Conservation (phyloP, 2,329 filamentous ascomycete genomes). For the Sporothrix pallida region DNA sequence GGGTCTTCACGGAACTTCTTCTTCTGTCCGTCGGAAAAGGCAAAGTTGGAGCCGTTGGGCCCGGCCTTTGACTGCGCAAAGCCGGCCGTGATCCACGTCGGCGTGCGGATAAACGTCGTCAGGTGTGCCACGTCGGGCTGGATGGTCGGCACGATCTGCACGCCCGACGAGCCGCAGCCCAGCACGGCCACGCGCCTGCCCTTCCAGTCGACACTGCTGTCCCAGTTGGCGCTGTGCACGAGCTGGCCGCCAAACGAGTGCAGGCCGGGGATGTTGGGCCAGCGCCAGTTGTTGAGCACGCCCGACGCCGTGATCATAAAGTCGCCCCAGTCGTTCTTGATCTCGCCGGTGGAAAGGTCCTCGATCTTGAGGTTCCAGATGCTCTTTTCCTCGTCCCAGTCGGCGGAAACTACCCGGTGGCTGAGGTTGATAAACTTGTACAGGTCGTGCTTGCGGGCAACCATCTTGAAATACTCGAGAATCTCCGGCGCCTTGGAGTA, state of each 20-base stretch:
- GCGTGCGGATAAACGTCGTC: background rate
- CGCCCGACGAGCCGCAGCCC: constrained; percentile 43
- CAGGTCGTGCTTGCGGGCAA: constrained; percentile 44
- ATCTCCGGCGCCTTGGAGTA: constrained; percentile 41
- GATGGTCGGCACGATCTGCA: constrained; percentile 43
- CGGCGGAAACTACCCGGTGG: constrained; percentile 36
- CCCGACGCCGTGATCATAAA: constrained; percentile 37
- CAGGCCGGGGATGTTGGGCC: constrained; percentile 45
- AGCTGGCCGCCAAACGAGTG: constrained; percentile 42
- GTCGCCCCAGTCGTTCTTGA: constrained; percentile 35
- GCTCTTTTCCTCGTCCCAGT: constrained; percentile 52
- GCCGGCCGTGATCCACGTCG: constrained; percentile 5
- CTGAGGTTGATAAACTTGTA: constrained; percentile 52
- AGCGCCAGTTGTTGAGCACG: constrained; percentile 39
- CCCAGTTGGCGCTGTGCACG: constrained; percentile 44
- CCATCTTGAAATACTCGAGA: constrained; percentile 44
- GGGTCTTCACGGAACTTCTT: constrained; percentile 25
- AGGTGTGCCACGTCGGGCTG: constrained; percentile 31
- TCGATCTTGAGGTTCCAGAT: constrained; percentile 45
- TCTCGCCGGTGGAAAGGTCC: constrained; percentile 36
- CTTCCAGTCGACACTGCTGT: constrained; percentile 35
- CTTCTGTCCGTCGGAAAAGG: constrained; percentile 21
- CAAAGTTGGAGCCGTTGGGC: constrained; percentile 2
- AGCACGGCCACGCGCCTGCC: constrained; percentile 43
- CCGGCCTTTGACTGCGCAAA: constrained; percentile 3